These are phyloP conservation scores for Candida peoriensis DNA, from an alignment of 805 yeast species.

Conservation along the genomic window DNA sequence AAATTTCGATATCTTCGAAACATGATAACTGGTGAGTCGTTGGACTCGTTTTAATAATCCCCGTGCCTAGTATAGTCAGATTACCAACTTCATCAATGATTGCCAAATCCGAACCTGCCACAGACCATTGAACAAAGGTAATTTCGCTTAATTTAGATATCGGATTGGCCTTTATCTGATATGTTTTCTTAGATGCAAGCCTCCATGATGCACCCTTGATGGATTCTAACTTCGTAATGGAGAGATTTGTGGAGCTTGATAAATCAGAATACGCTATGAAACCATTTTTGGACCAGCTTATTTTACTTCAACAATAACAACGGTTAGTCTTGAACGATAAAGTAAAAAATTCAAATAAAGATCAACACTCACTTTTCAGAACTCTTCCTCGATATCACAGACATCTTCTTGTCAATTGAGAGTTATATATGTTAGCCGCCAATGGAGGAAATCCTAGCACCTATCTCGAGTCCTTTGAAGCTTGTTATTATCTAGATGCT, in stretches of 20 bases:
- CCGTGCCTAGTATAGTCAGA: conserved; percentile 49
- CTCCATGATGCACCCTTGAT: conserved; percentile 77
- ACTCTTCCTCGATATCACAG: too few relatives aligned
- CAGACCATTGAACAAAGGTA: conserved; percentile 63
- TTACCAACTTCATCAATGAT: conserved; percentile 71
- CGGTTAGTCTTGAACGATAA: too few relatives aligned
- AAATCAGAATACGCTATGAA: conserved; percentile 66
- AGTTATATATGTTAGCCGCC: too few relatives aligned
- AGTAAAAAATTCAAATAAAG: too few relatives aligned
- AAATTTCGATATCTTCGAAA: conserved; percentile 21
- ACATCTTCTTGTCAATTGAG: too few relatives aligned
- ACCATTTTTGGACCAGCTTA: conserved; percentile 76
- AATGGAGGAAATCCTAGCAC: too few relatives aligned
- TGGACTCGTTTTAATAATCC: conserved; percentile 35
- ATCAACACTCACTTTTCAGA: too few relatives aligned
- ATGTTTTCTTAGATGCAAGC: conserved; percentile 30
- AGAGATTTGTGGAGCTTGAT: conserved; percentile 28
- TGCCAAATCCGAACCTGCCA: conserved; percentile 76
- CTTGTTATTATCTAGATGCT: too few relatives aligned
- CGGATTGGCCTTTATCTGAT: conserved; percentile 20
- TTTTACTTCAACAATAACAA: conserved; percentile 9
- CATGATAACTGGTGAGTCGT: conserved; percentile 23
- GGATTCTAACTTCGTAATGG: conserved; percentile 42
- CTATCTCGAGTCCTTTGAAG: too few relatives aligned
- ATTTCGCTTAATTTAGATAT: conserved; percentile 30